Conservation (phyloP, 345 rosid genomes). For the Salix koriyanagi region DNA sequence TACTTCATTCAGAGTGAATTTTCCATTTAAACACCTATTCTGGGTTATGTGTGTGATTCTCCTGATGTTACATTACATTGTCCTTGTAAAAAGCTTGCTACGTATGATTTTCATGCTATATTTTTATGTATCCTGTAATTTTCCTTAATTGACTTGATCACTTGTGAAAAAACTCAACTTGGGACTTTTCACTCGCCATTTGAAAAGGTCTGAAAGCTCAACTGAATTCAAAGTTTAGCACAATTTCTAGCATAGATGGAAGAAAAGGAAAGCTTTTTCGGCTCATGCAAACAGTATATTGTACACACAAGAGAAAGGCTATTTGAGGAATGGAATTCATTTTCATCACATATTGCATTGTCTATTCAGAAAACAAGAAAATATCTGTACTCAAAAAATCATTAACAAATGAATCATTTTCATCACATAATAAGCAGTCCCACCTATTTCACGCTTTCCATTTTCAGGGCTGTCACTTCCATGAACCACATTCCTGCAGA, state of each 20-base stretch:
- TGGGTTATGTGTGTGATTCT: too few relatives aligned
- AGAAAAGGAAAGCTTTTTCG: not conserved
- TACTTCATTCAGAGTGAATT: not conserved
- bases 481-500: conserved; percentile 83
- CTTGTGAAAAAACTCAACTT: not conserved
- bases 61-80: too few relatives aligned
- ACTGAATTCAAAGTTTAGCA: too few relatives aligned
- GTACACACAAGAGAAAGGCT: not conserved
- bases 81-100: not conserved
- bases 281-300: not conserved
- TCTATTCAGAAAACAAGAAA: too few relatives aligned
- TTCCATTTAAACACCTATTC: too few relatives aligned
- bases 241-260: too few relatives aligned
- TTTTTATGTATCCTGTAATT: not conserved
- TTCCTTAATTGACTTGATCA: not conserved
- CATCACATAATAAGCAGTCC: not conserved
- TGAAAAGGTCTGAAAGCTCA: too few relatives aligned
- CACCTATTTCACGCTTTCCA: conserved; percentile 89
- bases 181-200: too few relatives aligned
- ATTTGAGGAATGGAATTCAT: not conserved
- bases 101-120: too few relatives aligned
- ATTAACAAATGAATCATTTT: not conserved
- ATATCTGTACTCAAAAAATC: not conserved
- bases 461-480: conserved; percentile 98
- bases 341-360: not conserved